Evolutionary conservation across 83 land plant species (phyloP).

Genomic region (Larix sibirica): DNA sequence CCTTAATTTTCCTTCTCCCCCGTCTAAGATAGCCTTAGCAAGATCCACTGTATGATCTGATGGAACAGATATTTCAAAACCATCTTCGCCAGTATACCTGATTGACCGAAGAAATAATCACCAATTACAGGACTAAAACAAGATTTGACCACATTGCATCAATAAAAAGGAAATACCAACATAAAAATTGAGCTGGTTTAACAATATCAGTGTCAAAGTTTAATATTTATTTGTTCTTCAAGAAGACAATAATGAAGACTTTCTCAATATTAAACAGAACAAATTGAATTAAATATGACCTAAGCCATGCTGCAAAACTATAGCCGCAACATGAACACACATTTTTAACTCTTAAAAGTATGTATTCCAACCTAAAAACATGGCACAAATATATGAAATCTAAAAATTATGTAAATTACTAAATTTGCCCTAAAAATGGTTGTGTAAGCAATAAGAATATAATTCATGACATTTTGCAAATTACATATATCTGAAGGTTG

Average conservation of each 20-base stretch:
- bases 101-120: background rate
- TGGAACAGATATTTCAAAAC: slow-evolving; percentile 98
- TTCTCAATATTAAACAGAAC: background rate
- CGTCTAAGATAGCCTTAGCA: slow-evolving; percentile 86
- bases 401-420: too few relatives aligned
- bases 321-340: background rate
- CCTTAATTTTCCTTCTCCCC: slow-evolving; percentile 78
- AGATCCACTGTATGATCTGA: slow-evolving; percentile 82
- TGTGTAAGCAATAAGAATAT: too few relatives aligned
- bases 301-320: background rate
- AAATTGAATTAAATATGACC: background rate
- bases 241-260: background rate
- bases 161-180: background rate
- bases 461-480: too few relatives aligned
- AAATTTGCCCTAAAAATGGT: too few relatives aligned
- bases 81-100: slow-evolving; percentile 99
- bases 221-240: background rate
- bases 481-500: too few relatives aligned
- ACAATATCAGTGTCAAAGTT: background rate
- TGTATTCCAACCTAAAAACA: too few relatives aligned
- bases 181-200: too few relatives aligned
- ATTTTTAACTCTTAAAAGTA: too few relatives aligned
- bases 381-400: too few relatives aligned
- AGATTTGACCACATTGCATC: background rate
- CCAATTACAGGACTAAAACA: background rate